Base-by-base conservation (phyloP, 768 basidiomycete species). In the Austroboletus festivus region DNA sequence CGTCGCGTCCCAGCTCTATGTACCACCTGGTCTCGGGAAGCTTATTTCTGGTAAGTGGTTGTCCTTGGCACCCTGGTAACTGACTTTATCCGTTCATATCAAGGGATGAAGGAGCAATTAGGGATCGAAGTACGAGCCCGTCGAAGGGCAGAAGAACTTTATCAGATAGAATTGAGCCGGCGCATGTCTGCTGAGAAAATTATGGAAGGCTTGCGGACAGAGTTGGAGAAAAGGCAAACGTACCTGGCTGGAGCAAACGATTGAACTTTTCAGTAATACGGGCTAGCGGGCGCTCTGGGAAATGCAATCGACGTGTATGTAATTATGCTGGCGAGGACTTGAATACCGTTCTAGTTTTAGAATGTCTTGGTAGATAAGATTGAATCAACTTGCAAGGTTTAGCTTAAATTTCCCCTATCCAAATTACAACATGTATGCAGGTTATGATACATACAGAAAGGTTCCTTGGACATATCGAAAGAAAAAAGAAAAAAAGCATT, bases 101-200 rank as follows among this genome's bases (percentile, higher is more conserved):
- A 49, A 57, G 58, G 50, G 45, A 74, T 73, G 73, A 67, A 58
- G 35, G 63, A 57, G 47, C 62, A 70, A 38, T 58, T 73, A 24
- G 43, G 35, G 12, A 48, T 59, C 22, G 66, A 71, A 42, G 53
- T 54, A 18, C 60, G 55, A 30, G 69, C 69, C 33, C 73, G 72
- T 26, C 56, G 41, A 42, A 62, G 60, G 37, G 67, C 66, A 2
- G 72, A 73, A 59, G 56, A 54, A 18, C 52, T 56, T 20, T 64
- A 62, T 54, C 57, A 60, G 11, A 54, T 56, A 38, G 73, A 74
- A 37, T 30, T 67, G 41, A 55, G 43, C 23, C 58, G 53, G 38
- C 70, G 71, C 26, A 52, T 65, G 34, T 55, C 48, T 31, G 68
- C 65, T 1, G 71, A 73, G 47, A 44, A 54, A 46, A 51, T 45